phyloP scores from a whole-genome alignment of 179 eudicot genomes.

The Silene vulgaris region DNA sequence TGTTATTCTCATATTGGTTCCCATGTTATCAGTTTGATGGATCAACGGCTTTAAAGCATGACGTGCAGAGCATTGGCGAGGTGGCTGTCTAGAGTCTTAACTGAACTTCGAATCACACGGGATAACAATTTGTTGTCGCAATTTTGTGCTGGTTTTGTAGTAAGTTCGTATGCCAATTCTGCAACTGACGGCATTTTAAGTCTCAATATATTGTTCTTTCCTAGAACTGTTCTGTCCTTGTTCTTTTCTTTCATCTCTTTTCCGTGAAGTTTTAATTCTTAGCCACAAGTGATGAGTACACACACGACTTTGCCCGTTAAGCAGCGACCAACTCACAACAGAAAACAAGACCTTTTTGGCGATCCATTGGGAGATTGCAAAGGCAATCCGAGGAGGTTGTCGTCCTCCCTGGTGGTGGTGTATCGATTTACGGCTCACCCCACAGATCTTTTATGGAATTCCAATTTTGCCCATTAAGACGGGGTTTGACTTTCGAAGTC shows the following conservation, averaged over 20 bases:
- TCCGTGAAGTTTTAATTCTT: no score
- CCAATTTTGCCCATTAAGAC: no score
- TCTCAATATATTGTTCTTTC: not conserved
- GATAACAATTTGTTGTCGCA: conserved; percentile 16
- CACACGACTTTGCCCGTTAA: not conserved
- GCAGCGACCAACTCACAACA: not conserved
- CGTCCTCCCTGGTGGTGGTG: no score
- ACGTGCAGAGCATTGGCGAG: not conserved
- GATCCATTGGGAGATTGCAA: no score
- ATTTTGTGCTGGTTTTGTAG: conserved; percentile 14
- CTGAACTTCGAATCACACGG: not conserved
- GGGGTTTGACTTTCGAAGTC: no score
- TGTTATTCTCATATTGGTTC: not conserved
- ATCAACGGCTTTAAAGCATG: not conserved
- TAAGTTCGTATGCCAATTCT: not conserved
- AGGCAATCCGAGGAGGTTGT: no score
- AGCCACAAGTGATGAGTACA: no score
- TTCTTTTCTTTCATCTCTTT: no score
- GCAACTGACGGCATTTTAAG: not conserved
- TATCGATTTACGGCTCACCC: no score
- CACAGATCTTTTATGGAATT: no score
- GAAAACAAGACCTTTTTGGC: no score
- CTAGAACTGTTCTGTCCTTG: not conserved
- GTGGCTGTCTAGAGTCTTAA: not conserved
- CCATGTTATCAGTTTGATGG: not conserved